Conservation (phyloP, 257 asterid genomes). For the Petunia secreta region DNA sequence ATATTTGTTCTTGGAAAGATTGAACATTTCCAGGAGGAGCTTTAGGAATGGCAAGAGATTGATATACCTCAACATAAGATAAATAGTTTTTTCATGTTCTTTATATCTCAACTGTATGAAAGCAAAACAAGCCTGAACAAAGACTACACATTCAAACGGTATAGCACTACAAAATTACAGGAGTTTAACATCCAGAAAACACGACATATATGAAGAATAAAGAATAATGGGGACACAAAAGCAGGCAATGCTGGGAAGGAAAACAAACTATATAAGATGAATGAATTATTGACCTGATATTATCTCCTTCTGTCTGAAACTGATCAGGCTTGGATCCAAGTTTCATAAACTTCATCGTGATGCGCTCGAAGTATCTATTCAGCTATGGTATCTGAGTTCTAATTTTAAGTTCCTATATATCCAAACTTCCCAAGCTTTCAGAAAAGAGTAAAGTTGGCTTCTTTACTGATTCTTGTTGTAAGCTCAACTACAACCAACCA, state of each 20-base stretch:
- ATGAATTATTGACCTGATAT: slow-evolving; percentile 61
- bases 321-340: slow-evolving; percentile 93
- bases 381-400: slow-evolving; percentile 20
- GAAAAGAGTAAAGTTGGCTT: slow-evolving; percentile 31
- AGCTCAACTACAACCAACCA: slow-evolving; percentile 35
- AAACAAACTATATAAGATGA: not conserved
- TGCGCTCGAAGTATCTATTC: slow-evolving; percentile 18
- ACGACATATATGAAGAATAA: not conserved
- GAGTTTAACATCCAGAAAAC: not conserved
- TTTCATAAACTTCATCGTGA: slow-evolving; percentile 92
- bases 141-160: not conserved
- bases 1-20: too few relatives aligned
- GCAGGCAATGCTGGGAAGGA: not conserved
- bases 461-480: slow-evolving; percentile 28
- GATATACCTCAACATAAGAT: not conserved
- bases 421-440: slow-evolving; percentile 5
- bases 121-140: not conserved
- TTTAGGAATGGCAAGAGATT: too few relatives aligned
- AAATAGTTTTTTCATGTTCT: not conserved
- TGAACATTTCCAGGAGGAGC: too few relatives aligned
- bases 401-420: slow-evolving; percentile 16
- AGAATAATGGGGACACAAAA: not conserved
- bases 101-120: not conserved
- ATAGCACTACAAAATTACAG: not conserved
- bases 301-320: slow-evolving; percentile 79